Evolutionary conservation across 305 asterid species (phyloP), one percentile per base, ranked within the genome.

Genomic region (Withania somnifera): DNA sequence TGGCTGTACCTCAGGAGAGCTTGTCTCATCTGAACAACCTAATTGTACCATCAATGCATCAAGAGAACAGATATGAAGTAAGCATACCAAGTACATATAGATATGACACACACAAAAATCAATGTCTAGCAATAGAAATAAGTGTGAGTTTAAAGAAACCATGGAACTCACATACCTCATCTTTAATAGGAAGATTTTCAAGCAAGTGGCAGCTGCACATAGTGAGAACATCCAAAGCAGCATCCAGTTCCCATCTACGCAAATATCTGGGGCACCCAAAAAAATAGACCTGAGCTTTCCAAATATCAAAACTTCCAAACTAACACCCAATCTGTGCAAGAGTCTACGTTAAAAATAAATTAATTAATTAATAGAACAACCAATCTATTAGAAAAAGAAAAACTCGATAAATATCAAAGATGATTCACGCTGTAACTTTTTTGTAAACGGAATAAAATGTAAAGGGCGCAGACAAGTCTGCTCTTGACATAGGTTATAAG

Each of bases 161-260:
- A 77, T 67, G 83, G 30, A 81, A 84, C 67, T 79, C 71, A 84
- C 81, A 54, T 85, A 96, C 99, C 97, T 93, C 95, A 78, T 82
- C 80, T 86, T 94, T 96, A 81, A 92, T 88, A 83, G 93, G 93
- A 83, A 90, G 92, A 73, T 81, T 89, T 69, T 87, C 92, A 52
- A 86, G 87, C 88, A 96, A 87, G 86, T 96, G 99, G 88, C 99
- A 93, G 89, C 88, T 92, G 87, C 99, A 94, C 99, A 96, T 91
- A 28, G 96, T 90, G 81, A 96, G 97, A 87, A 96, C 98, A 89
- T 96, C 97, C 89, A 94, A 86, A 89, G 98, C 98, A 85, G 97
- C 95, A 89, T 93, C 95, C 86, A 96, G 94, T 83, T 93, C 97
- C 99, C 99, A 96, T 60, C 83, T 87, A 57, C 84, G 93, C 91